Conservation (phyloP, 2,329 filamentous ascomycete species). For the Colletotrichum siamense region DNA sequence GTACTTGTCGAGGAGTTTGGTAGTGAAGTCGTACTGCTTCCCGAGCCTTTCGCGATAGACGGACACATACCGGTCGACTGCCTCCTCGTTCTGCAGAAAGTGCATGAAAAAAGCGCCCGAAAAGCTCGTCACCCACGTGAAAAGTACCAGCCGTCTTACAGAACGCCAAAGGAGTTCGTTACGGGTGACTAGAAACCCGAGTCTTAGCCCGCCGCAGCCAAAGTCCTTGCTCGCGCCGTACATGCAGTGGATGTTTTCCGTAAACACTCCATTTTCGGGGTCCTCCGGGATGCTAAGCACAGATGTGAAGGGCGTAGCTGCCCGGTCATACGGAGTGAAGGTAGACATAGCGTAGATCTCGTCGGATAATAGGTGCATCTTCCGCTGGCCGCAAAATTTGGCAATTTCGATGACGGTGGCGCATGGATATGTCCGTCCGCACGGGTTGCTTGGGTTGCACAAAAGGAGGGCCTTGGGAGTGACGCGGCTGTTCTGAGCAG, state of each 20-base stretch:
- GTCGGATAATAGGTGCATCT: slow-evolving; percentile 1
- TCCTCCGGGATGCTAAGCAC: not conserved
- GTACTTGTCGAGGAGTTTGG: not conserved
- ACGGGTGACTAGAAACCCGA: not conserved
- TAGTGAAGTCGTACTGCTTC: not conserved
- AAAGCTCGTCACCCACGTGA: not conserved
- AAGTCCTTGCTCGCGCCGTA: slow-evolving; percentile 9
- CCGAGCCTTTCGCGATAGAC: not conserved
- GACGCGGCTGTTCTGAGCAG: not conserved
- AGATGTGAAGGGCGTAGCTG: not conserved
- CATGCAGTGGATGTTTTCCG: not conserved
- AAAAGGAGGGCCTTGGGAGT: not conserved
- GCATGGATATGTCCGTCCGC: not conserved
- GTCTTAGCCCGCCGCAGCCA: not conserved
- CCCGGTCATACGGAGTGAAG: not conserved
- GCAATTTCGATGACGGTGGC: not conserved
- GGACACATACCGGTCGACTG: not conserved
- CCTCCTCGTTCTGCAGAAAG: not conserved
- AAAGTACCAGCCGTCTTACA: not conserved
- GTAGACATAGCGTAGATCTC: slow-evolving; percentile 5
- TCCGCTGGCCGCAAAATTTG: not conserved
- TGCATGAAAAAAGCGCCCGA: not conserved
- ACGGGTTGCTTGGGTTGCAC: slow-evolving; percentile 4
- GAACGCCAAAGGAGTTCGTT: not conserved
- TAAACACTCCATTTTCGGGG: not conserved